These are phyloP conservation scores for Rhodamnia argentea DNA, from an alignment of 345 rosid species.

Conservation along the genomic window DNA sequence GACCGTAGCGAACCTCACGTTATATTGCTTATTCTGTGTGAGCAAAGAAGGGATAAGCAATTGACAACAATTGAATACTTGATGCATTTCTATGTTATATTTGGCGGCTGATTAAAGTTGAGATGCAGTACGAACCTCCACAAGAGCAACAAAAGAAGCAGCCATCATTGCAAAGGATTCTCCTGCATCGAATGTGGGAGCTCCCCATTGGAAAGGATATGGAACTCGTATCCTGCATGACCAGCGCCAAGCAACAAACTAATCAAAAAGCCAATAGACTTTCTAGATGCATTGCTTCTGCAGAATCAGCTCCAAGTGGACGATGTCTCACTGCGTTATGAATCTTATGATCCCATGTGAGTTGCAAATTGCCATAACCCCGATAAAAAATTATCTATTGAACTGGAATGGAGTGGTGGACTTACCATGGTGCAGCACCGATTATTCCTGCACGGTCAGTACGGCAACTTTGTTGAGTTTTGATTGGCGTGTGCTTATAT, in stretches of 20 bases:
- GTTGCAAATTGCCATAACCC: not conserved
- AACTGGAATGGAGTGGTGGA: not conserved
- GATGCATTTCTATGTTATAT: not conserved
- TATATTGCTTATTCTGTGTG: not conserved
- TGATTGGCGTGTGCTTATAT: slow-evolving; percentile 53
- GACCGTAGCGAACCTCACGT: not conserved
- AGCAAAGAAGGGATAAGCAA: not conserved
- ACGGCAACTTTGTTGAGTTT: slow-evolving; percentile 71
- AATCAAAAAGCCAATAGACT: not conserved
- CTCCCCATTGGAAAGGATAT: slow-evolving; percentile 99
- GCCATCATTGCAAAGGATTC: slow-evolving; percentile 98
- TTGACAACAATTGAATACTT: not conserved
- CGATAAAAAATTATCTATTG: not conserved
- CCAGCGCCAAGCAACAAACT: not conserved
- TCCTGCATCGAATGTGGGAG: slow-evolving; percentile 95
- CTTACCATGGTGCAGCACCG: slow-evolving; percentile 82
- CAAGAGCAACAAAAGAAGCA: slow-evolving; percentile 78
- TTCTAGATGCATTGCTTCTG: not conserved
- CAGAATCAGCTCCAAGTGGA: not conserved
- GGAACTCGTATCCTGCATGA: slow-evolving; percentile 83
- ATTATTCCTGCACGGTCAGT: slow-evolving; percentile 88
- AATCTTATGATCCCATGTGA: not conserved
- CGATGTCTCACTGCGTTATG: not conserved
- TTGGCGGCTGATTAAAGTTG: not conserved
- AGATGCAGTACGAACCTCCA: slow-evolving; percentile 44